Conservation (phyloP, 805 yeast species). For the Saturnispora kantuleensis region DNA sequence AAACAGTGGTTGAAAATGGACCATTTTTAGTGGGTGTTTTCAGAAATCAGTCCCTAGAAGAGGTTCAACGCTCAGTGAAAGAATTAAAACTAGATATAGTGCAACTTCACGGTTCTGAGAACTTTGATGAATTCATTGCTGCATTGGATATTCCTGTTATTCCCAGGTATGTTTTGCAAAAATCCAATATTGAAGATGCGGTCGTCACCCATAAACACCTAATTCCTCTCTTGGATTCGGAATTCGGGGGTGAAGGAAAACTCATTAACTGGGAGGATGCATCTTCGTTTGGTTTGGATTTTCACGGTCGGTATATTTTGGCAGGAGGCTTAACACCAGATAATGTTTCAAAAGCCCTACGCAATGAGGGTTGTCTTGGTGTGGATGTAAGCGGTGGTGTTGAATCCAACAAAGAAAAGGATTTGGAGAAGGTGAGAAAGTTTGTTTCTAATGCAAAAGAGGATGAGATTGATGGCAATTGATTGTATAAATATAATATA, state of each 20-base stretch:
- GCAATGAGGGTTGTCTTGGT: constrained; percentile 58
- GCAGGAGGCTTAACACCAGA: constrained; percentile 87
- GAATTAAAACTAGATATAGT: constrained; percentile 59
- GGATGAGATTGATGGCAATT: background rate
- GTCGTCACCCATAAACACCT: constrained; percentile 30
- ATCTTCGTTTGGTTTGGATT: constrained; percentile 25
- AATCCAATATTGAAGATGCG: constrained; percentile 27
- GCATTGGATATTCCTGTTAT: constrained; percentile 48
- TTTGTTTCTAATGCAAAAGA: constrained; percentile 48
- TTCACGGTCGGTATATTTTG: constrained; percentile 40
- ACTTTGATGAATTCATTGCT: constrained; percentile 36
- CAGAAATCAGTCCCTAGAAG: constrained; percentile 65
- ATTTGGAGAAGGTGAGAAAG: constrained; percentile 44
- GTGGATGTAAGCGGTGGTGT: constrained; percentile 93
- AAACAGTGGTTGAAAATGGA: constrained; percentile 30
- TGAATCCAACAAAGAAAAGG: constrained; percentile 71
- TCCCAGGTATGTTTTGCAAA: constrained; percentile 59
- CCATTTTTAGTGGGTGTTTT: constrained; percentile 86
- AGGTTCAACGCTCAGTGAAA: constrained; percentile 37
- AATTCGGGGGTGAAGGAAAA: constrained; percentile 86
- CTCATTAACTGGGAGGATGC: constrained; percentile 62
- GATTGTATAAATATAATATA: too few species aligned
- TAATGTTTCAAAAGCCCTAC: constrained; percentile 50
- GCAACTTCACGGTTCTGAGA: constrained; percentile 80
- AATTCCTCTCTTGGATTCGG: constrained; percentile 71